These are phyloP conservation scores for Colletotrichum liriopes DNA, from an alignment of 2,329 filamentous ascomycete genomes.

Conservation along the genomic window DNA sequence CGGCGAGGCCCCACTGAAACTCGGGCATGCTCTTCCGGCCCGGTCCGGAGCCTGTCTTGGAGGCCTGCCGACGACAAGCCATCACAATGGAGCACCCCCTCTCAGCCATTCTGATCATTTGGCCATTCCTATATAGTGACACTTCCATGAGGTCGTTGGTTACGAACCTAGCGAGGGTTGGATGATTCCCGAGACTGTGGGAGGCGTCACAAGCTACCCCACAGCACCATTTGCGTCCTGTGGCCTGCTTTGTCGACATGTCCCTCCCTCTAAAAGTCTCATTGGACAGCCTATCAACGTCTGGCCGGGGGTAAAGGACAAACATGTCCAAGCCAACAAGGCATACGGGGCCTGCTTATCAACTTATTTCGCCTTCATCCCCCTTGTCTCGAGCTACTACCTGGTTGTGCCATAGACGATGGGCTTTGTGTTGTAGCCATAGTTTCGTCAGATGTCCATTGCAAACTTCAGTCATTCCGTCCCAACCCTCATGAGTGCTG, in stretches of 20 bases:
- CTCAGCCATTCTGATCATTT: too few relatives aligned
- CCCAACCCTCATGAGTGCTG: too few relatives aligned
- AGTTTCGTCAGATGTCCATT: background rate
- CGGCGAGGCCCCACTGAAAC: constrained; percentile 4
- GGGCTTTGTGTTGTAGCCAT: background rate
- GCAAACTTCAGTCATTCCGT: too few relatives aligned
- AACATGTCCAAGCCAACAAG: background rate
- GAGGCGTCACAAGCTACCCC: background rate
- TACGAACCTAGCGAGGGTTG: too few relatives aligned
- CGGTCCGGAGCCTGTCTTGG: background rate
- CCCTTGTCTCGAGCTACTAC: background rate
- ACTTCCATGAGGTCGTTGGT: too few relatives aligned
- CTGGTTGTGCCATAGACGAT: too few relatives aligned
- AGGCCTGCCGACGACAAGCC: background rate
- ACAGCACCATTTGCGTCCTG: background rate
- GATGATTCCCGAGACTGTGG: background rate
- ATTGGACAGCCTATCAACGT: background rate
- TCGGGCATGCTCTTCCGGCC: background rate
- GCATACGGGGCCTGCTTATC: background rate
- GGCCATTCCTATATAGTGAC: too few relatives aligned
- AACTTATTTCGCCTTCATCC: background rate
- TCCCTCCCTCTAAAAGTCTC: background rate
- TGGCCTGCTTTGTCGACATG: background rate
- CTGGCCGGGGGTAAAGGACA: background rate
- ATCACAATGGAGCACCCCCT: background rate